A percentile compares a stretch with the other conserved stretches of the same genome.
Evolutionary conservation across 2,329 filamentous ascomycete genomes (phyloP).

Genomic region (Pseudogymnoascus sp.): DNA sequence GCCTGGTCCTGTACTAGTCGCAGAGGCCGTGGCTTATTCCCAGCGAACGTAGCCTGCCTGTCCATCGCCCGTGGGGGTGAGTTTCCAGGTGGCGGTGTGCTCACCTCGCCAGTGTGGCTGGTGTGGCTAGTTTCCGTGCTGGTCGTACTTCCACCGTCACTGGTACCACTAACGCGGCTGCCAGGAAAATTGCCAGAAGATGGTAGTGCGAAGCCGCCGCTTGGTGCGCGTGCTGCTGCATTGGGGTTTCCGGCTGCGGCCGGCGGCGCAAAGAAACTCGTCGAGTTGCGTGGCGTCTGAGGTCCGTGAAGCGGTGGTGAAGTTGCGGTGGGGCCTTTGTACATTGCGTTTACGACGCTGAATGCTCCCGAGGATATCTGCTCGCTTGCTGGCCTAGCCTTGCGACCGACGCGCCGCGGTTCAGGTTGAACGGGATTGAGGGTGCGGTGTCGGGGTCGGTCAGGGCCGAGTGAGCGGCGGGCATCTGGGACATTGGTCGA

Average conservation of each 20-base stretch:
- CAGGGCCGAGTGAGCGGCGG: conserved; percentile 37
- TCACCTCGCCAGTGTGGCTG: conserved; percentile 59
- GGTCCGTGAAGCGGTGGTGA: conserved; percentile 50
- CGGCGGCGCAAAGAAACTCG: conserved; percentile 55
- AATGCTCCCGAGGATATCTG: conserved; percentile 55
- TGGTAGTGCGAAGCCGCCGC: conserved; percentile 39
- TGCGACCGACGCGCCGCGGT: conserved; percentile 47
- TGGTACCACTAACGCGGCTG: conserved; percentile 43
- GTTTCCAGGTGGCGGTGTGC: conserved; percentile 41
- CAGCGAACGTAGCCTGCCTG: conserved; percentile 53
- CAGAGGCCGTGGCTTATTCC: conserved; percentile 75
- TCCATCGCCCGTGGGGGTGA: conserved; percentile 48
- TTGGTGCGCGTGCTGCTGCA: conserved; percentile 46
- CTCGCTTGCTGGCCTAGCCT: conserved; percentile 53
- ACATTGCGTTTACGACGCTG: conserved; percentile 82
- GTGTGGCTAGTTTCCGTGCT: conserved; percentile 58
- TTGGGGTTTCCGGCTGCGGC: conserved; percentile 46
- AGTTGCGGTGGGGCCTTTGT: conserved; percentile 61
- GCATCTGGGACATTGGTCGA: conserved; percentile 54
- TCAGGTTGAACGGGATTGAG: conserved; percentile 62
- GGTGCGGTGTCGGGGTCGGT: conserved; percentile 69
- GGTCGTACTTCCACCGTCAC: neutral
- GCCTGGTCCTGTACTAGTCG: conserved; percentile 77
- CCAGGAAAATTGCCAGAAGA: conserved; percentile 62
- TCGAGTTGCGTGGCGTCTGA: conserved; percentile 51